Base-by-base conservation (phyloP, 768 basidiomycete species). In the Rhizopogon vulgaris region DNA sequence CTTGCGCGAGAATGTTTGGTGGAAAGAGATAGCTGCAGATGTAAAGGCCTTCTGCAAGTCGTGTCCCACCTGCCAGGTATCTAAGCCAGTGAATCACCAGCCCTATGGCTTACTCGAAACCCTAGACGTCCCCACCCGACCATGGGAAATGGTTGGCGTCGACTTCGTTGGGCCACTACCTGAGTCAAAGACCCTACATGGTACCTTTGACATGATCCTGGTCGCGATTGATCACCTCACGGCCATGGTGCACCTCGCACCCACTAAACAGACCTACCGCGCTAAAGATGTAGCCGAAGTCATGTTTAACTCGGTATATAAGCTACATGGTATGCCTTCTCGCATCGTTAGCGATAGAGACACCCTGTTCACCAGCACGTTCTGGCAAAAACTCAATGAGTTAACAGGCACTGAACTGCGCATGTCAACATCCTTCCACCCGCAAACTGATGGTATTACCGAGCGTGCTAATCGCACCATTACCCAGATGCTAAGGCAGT, bases 391-490 rank as follows among this genome's bases (percentile, higher is more conserved):
- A 3, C 54, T 70, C 1, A 41, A 60, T 45, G 38, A 52, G 49
- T 54, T 47, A 4, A 46, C 63, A n/a, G 51, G 56, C 34, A 48
- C 53, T 50, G 54, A 61, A 34, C 54, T 61, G 4, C 25, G 49
- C 11, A 45, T 69, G 58, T 52, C 41, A 17, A 17, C 40, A 51
- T 46, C 47, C 1, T 67, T 64, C 39, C 73, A 74, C 48, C 72
- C 71, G 1, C 65, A 75, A 47, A 67, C 71, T 1, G 70, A 73
- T 55, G 72, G 72, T 0, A 53, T 60, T 1, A 70, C 67, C 0
- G 70, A 75, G 53, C 52, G 63, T 1, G 65, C 66, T 1, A 71
- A 68, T 41, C 52, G 57, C n/a, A 68, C 68, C 0, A 52, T 70
- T 6, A 63, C 55, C 6, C 66, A 69, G 37, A 69, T 68, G 65